phyloP scores from a whole-genome alignment of 176 grass and related monocot genomes.

The Aechmea fasciata region DNA sequence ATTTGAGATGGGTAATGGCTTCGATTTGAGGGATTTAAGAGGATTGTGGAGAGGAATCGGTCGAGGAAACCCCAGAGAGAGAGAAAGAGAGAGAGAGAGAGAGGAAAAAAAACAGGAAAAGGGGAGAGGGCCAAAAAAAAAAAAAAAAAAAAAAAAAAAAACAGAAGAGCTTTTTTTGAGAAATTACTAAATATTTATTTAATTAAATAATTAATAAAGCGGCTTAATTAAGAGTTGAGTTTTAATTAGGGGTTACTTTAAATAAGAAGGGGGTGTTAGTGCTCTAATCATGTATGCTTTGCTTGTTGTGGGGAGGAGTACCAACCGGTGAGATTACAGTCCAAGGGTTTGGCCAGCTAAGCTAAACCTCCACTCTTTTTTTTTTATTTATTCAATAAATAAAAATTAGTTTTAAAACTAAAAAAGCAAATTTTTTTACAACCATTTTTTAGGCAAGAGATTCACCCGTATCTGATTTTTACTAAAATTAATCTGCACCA shows the following conservation, averaged over 20 bases:
- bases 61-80: conserved; percentile 25
- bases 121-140: conserved; percentile 14
- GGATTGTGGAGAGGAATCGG: conserved; percentile 24
- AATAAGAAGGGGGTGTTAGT: not conserved
- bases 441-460: too few relatives aligned
- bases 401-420: not conserved
- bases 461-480: too few relatives aligned
- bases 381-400: not conserved
- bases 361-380: not conserved
- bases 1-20: conserved; percentile 17
- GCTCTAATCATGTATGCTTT: not conserved
- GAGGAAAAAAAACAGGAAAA: conserved; percentile 20
- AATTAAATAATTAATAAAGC: not conserved
- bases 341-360: not conserved
- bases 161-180: conserved; percentile 22
- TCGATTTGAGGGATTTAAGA: conserved; percentile 14
- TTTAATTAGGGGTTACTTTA: not conserved
- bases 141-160: conserved; percentile 28
- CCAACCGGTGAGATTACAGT: conserved; percentile 33
- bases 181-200: conserved; percentile 3
- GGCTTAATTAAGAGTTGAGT: not conserved
- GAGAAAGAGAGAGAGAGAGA: not conserved
- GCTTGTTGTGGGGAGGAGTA: conserved; percentile 8
- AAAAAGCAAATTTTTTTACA: not conserved
- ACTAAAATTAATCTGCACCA: too few relatives aligned